Evolutionary conservation across 345 rosid species (phyloP), one percentile per base, ranked within the genome.

Genomic region (Citropsis articulata): DNA sequence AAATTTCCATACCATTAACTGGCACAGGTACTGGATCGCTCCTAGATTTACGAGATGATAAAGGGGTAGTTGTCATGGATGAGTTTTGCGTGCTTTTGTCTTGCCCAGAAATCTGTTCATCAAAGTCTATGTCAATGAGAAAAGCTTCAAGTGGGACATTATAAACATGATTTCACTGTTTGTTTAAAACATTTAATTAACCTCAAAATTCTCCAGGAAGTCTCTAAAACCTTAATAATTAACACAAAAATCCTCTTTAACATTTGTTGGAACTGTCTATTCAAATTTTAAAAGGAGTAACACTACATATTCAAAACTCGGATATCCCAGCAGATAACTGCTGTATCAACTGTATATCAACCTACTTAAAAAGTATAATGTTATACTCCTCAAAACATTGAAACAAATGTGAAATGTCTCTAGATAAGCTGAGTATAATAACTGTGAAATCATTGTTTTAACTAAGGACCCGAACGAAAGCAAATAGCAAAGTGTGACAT

Each of bases 71-170:
- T 28, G 81, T 80, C 22, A 71, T 63, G 22, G 80, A 40, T 67
- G 56, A 72, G 74, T 81, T 88, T 24, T 83, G 84, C 1, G 86
- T 75, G 14, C 81, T 71, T 79, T 90, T 96, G 79, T 94, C 99
- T 81, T 90, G 94, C 73, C 98, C 97, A 62, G 97, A 96, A 79
- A 92, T 89, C 98, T 92, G 89, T 76, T 73, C 57, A 77, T 53
- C 0, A 69, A 64, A 64, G 3, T 21, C 31, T 65, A 35, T 36
- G 25, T 78, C 77, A 79, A 42, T 18, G 66, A 40, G n/a, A 72
- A 67, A 75, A 14, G n/a, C 38, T 30, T 42, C 60, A 9, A 75
- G 42, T 7, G 7, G 22, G 61, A 35, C 7, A 40, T 28, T 33
- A 28, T 6, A 22, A 73, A 22, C 60, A 63, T 31, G 4, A 14